Base-by-base conservation (phyloP, 1,284 basidiomycete species). In the Ceratobasidium theobromae region DNA sequence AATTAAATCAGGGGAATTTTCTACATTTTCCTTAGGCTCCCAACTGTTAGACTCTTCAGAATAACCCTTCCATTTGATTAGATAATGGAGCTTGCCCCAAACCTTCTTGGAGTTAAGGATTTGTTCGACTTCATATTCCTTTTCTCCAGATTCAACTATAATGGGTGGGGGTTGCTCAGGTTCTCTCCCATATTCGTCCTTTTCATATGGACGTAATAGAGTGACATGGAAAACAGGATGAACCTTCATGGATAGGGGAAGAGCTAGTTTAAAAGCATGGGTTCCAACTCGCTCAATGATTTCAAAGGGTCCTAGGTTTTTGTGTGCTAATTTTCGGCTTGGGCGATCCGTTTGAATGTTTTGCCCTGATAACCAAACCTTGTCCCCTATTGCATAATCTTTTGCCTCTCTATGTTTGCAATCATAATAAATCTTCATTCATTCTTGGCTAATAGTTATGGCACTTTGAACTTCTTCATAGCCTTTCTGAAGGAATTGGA, bases 151-250 rank as follows among this genome's bases (percentile, higher is more conserved):
- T 5, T 67, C 41, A 11, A 70, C n/a, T 14, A 65, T 48, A 16
- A 71, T 62, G 0, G 67, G 67, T 11, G 58, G 65, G 0, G 32
- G 53, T 18, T 18, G 18, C 6, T 1, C 21, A 12, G 40, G 52
- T 1, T 9, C 33, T 14, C 53, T 21, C 2, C 45, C 45, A 21
- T 12, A 35, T 21, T 54, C 53, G 3, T 4, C 2, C 5, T 41
- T 32, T 16, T 6, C 21, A 28, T 41, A 11, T 1, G 35, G 3
- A n/a, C n/a, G n/a, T n/a, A 76, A 74, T 8, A 74, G 73, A 14
- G 67, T 67, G 30, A 74, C 73, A 65, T 78, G 74, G 72, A 80
- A 80, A 2, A 79, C 75, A 2, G 73, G 68, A 67, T 81, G 78
- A 2, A 79, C 72, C 58, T 70, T 67, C 69, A 74, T 62, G 6